These are phyloP conservation scores for Pachyrhizus erosus DNA, from an alignment of 306 rosid species.

Conservation along the genomic window DNA sequence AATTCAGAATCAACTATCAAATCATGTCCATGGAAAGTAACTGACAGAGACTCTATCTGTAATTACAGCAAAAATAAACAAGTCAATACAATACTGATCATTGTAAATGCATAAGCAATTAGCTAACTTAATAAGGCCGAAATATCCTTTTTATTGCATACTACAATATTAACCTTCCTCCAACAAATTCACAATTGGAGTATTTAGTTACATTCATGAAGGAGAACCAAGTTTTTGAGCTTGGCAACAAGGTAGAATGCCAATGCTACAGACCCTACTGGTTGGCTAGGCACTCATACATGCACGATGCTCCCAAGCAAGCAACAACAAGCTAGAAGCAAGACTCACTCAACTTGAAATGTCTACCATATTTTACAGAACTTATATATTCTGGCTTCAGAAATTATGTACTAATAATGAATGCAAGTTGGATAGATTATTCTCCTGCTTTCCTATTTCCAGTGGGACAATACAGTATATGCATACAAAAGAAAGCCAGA, in stretches of 20 bases:
- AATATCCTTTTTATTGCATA: conserved; percentile 7
- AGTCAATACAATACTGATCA: conserved; percentile 1
- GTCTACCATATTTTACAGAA: conserved; percentile 7
- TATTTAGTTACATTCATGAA: conserved; percentile 35
- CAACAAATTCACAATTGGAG: background rate
- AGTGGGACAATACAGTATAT: background rate
- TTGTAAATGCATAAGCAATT: background rate
- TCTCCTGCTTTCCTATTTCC: background rate
- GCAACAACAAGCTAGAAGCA: conserved; percentile 46
- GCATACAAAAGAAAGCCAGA: background rate
- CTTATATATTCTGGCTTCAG: background rate
- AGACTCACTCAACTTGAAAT: conserved; percentile 33
- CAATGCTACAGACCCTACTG: conserved; percentile 45
- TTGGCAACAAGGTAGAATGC: conserved; percentile 41
- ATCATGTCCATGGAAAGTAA: conserved; percentile 97
- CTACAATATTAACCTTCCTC: conserved; percentile 36
- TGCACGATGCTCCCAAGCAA: conserved; percentile 45
- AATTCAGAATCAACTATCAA: conserved; percentile 89
- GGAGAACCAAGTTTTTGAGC: conserved; percentile 35
- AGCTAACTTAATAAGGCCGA: conserved; percentile 23
- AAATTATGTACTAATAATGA: conserved; percentile 19
- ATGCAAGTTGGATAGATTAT: background rate
- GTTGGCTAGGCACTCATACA: conserved; percentile 40
- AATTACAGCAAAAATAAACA: conserved; percentile 31
- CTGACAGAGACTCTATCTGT: conserved; percentile 95